Evolutionary conservation across 805 yeast genomes (phyloP), one percentile per base, ranked within the genome.

Genomic region (Danielozyma ontarioensis): DNA sequence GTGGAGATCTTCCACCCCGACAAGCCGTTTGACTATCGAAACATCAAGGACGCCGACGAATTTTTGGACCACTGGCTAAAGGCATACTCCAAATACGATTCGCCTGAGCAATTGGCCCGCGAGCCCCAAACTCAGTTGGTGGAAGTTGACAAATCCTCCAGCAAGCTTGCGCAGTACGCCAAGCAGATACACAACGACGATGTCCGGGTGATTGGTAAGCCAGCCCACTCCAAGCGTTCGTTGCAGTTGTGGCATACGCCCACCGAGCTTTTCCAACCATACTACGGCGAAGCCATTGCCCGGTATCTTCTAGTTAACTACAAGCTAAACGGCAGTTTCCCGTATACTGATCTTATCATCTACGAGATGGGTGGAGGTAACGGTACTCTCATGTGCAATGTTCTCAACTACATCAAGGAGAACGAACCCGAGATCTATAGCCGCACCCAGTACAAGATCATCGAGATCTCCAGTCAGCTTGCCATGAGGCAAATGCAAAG

Each of bases 351-450:
- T 50, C 62, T 90, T 29, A 70, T 76, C 5, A 83, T 86, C 17
- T 87, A 85, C 57, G 96, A 87, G 57, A 76, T 84, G 69, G 96
- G 95, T 38, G 95, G 88, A 14, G 95, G 95, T 44, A 86, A 86
- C 48, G 95, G 95, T 27, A 85, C 94, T 0, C 57, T 86, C 39
- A 86, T 87, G 95, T 54, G 70, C 34, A 81, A 85, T 48, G 73
- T 86, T 8, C 56, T 86, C 41, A 78, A 80, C 48, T 85, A 69
- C 51, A 70, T 86, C 39, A 64, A 74, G 40, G 59, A 59, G 17
- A 62, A 70, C 14, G 80, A 81, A 42, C 89, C 94, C 0, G 88
- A 82, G 25, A 77, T 85, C n/a, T 86, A 84, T 53, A 55, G 61
- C 10, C 65, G 76, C 25, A 80, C 87, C 0, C 69, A 70, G 44